Percentiles rank a stretch among this genome's conserved stretches.
These are phyloP conservation scores for Dendrostoma leiphaemia DNA, from an alignment of 2,329 filamentous ascomycete species.

Conservation along the genomic window DNA sequence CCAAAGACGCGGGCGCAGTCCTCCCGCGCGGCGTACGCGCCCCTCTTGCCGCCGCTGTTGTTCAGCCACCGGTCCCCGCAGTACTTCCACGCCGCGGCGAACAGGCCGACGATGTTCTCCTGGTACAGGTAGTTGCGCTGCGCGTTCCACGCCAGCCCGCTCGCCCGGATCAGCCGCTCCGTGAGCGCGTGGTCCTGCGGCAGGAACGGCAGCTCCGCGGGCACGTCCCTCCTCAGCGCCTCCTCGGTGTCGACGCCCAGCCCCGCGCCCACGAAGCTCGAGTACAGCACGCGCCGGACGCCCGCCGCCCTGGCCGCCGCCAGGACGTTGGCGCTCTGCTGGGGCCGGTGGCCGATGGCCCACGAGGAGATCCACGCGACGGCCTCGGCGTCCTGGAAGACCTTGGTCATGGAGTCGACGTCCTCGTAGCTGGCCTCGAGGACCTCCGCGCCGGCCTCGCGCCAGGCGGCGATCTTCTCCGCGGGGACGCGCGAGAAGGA, in stretches of 20 bases:
- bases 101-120: constrained; percentile 21
- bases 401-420: constrained; percentile 9
- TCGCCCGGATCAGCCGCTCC: constrained; percentile 19
- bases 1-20: constrained; percentile 22
- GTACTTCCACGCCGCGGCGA: constrained; percentile 19
- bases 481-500: constrained; percentile 7
- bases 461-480: constrained; percentile 9
- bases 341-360: constrained; percentile 18
- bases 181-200: constrained; percentile 23
- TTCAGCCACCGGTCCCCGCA: constrained; percentile 22
- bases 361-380: constrained; percentile 23
- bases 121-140: constrained; percentile 24
- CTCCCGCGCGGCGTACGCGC: constrained; percentile 22
- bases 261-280: constrained; percentile 22
- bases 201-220: constrained; percentile 19
- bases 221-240: constrained; percentile 1
- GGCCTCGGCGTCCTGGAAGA: constrained; percentile 23
- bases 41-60: constrained; percentile 19
- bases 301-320: constrained; percentile 17
- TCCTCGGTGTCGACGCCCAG: constrained; percentile 10
- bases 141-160: constrained; percentile 21
- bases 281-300: constrained; percentile 22
- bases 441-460: constrained; percentile 11
- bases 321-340: constrained; percentile 21
- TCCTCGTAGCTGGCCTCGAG: constrained; percentile 19